These are phyloP conservation scores for Phytopythium sindhum DNA, from an alignment of 352 stramenopile genomes.

Conservation along the genomic window DNA sequence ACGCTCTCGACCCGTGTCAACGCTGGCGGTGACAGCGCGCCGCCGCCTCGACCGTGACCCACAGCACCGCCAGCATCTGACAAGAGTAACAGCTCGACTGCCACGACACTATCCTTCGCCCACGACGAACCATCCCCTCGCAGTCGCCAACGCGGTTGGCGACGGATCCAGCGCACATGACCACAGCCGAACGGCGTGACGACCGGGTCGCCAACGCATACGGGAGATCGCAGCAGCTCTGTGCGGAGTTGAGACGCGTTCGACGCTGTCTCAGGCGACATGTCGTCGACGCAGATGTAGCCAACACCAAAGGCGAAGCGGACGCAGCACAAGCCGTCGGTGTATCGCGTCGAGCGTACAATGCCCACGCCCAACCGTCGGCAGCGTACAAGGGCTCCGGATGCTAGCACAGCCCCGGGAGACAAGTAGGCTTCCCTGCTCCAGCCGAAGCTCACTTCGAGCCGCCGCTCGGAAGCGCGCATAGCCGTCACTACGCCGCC, in stretches of 20 bases:
- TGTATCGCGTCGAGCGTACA: conserved; percentile 59
- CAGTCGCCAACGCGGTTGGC: not conserved
- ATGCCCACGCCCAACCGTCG: conserved; percentile 54
- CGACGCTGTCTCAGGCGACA: conserved; percentile 38
- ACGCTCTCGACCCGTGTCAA: not conserved
- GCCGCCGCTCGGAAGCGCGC: conserved; percentile 38
- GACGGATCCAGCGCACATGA: conserved; percentile 27
- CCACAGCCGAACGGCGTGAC: conserved; percentile 68
- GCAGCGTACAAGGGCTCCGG: conserved; percentile 48
- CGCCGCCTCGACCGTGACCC: not conserved
- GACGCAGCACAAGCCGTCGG: conserved; percentile 51
- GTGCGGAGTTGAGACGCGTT: conserved; percentile 21
- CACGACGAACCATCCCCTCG: not conserved
- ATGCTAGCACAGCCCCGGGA: conserved; percentile 40
- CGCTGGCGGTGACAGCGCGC: not conserved
- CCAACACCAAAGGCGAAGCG: conserved; percentile 64
- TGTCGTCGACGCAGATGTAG: conserved; percentile 49
- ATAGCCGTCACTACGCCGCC: conserved; percentile 62
- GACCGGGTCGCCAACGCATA: conserved; percentile 56
- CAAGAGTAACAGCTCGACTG: conserved; percentile 7
- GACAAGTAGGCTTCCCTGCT: conserved; percentile 52
- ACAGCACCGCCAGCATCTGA: not conserved
- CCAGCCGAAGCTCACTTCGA: conserved; percentile 77
- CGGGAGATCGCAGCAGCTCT: conserved; percentile 19
- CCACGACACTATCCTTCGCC: not conserved